A percentile compares a stretch with the other conserved stretches of the same genome.
phyloP scores from a whole-genome alignment of 495 filamentous ascomycete genomes.

The Penicillium canescens region DNA sequence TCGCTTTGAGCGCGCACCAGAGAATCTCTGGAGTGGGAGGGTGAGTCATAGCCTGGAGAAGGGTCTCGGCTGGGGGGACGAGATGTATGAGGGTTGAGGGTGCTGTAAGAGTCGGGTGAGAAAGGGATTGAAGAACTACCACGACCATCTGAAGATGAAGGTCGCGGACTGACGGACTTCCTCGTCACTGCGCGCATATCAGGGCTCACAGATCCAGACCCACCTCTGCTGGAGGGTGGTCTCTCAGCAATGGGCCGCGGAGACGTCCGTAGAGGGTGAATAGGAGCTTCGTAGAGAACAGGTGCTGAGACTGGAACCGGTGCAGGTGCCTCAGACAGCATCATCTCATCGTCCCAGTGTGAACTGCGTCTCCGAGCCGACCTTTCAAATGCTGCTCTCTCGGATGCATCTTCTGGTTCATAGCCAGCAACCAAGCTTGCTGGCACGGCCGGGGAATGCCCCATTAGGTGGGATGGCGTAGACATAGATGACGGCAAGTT shows the following conservation, averaged over 20 bases:
- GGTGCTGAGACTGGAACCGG: slow-evolving; percentile 21
- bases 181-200: slow-evolving; percentile 58
- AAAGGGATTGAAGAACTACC: slow-evolving; percentile 72
- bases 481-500: slow-evolving; percentile 46
- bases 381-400: slow-evolving; percentile 33
- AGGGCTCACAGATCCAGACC: slow-evolving; percentile 60
- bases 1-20: slow-evolving; percentile 37
- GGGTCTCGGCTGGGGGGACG: slow-evolving; percentile 31
- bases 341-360: slow-evolving; percentile 34
- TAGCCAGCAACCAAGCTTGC: slow-evolving; percentile 70
- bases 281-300: slow-evolving; percentile 25
- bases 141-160: slow-evolving; percentile 52
- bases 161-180: slow-evolving; percentile 78
- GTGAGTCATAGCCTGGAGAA: slow-evolving; percentile 43
- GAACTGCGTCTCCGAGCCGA: slow-evolving; percentile 28
- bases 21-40: slow-evolving; percentile 41
- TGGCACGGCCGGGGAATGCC: slow-evolving; percentile 53
- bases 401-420: slow-evolving; percentile 60
- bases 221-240: slow-evolving; percentile 17
- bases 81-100: slow-evolving; percentile 44
- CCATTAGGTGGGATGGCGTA: slow-evolving; percentile 22
- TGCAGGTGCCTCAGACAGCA: slow-evolving; percentile 22
- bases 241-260: slow-evolving; percentile 30
- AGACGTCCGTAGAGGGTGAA: slow-evolving; percentile 40
- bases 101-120: slow-evolving; percentile 76